Evolutionary conservation across 2,329 filamentous ascomycete species (phyloP).

Genomic region (Colletotrichum navitas): DNA sequence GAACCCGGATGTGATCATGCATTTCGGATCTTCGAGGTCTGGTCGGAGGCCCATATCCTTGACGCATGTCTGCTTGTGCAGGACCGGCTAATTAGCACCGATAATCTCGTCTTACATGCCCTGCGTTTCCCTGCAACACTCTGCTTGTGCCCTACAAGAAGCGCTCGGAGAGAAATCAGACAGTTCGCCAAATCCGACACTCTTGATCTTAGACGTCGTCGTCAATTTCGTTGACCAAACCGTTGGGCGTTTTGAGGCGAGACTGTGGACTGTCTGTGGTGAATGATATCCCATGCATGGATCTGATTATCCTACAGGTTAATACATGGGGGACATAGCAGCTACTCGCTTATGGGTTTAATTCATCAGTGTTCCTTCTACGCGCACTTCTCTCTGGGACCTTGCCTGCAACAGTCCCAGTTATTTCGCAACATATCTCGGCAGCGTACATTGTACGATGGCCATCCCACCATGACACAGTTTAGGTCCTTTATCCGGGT

Average conservation of each 20-base stretch:
- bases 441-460: background rate
- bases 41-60: background rate
- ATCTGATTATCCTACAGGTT: background rate
- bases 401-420: background rate
- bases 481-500: background rate
- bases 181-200: background rate
- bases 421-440: background rate
- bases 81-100: background rate
- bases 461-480: conserved; percentile 4
- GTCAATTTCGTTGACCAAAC: too few species aligned
- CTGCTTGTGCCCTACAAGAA: background rate
- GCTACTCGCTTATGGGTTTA: background rate
- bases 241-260: background rate
- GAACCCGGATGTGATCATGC: background rate
- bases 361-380: background rate
- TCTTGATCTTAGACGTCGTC: background rate
- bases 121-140: background rate
- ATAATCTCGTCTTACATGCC: background rate
- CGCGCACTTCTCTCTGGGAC: background rate
- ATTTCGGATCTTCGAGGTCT: background rate
- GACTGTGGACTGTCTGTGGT: background rate
- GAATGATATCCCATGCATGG: too few species aligned
- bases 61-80: background rate
- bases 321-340: background rate
- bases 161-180: background rate